Evolutionary conservation across 2,329 filamentous ascomycete species (phyloP), one percentile per base, ranked within the genome.

Genomic region (Colletotrichum musae): DNA sequence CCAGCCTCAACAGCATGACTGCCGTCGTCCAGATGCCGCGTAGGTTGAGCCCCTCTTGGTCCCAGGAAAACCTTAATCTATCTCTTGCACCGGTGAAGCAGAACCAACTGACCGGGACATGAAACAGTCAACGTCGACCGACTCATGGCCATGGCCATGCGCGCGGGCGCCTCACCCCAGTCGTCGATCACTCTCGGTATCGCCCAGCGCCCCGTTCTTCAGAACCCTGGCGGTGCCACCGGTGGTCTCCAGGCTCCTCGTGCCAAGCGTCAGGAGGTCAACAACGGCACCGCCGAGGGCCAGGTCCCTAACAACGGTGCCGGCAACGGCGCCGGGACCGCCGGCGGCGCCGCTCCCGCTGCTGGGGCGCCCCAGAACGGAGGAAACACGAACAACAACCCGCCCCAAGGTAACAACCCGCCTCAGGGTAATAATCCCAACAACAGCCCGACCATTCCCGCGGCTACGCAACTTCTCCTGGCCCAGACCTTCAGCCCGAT

Each of bases 51-150:
- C 32, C 32, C 12, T 3, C 21, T 24, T 24, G 21, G 21, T 24
- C 53, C 43, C 3, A 36, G 10, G 32, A 39, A 63, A 66, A 56
- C 36, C 53, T 47, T 64, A n/a, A 36, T 39, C 16, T 7, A 5
- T 43, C 13, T 53, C 47, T 51, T 36, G 32, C 32, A 36, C 47
- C 28, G 4, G 13, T 16, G 36, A 24, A 9, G 6, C 6, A 32
- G 47, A 43, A 52, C 13, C 53, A 47, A 65, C 68, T 72, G 36
- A 65, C 57, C n/a, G 45, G 28, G 13, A 24, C 39, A 12, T 69
- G 66, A 69, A 69, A 69, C 66, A 73, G 72, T 73, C 41, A 73
- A 73, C 50, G 72, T 70, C 26, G 58, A 72, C 52, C 72, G 72
- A 52, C 68, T 73, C 52, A 73, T 73, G 72, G 50, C 68, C 15